phyloP scores from a whole-genome alignment of 345 rosid genomes.

The Firmiana major region DNA sequence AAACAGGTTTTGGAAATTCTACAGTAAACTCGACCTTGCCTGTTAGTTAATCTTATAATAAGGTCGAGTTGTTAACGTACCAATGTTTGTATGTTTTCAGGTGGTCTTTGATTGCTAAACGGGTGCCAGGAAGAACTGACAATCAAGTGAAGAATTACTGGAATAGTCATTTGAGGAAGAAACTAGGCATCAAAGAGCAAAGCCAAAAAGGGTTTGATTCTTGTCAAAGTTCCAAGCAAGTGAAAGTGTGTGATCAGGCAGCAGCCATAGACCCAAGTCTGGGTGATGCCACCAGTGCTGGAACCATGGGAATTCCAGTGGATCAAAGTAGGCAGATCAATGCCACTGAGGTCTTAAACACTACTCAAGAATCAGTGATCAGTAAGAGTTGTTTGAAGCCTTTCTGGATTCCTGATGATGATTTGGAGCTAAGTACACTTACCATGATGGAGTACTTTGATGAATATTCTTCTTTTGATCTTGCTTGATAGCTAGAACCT shows the following conservation, averaged over 20 bases:
- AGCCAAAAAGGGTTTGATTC: slow-evolving; percentile 7
- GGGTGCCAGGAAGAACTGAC: slow-evolving; percentile 70
- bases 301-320: neutral
- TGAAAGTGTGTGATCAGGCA: slow-evolving; percentile 17
- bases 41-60: no score
- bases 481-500: neutral
- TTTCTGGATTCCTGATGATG: slow-evolving; percentile 38
- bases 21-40: no score
- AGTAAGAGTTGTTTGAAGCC: slow-evolving; percentile 23
- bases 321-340: slow-evolving; percentile 12
- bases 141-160: slow-evolving; percentile 73
- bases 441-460: slow-evolving; percentile 38
- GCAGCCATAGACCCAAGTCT: neutral
- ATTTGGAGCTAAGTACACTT: slow-evolving; percentile 32
- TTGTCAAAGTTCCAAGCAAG: slow-evolving; percentile 17
- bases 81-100: neutral
- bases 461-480: slow-evolving; percentile 25
- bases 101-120: slow-evolving; percentile 72
- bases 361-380: slow-evolving; percentile 6
- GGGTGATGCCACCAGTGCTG: neutral
- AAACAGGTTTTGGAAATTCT: slow-evolving; percentile 25
- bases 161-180: slow-evolving; percentile 57
- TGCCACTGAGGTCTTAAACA: neutral
- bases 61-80: no score
- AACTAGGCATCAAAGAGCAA: slow-evolving; percentile 34